Conservation (phyloP, 495 filamentous ascomycete species). For the Aspergillus nanangensis region DNA sequence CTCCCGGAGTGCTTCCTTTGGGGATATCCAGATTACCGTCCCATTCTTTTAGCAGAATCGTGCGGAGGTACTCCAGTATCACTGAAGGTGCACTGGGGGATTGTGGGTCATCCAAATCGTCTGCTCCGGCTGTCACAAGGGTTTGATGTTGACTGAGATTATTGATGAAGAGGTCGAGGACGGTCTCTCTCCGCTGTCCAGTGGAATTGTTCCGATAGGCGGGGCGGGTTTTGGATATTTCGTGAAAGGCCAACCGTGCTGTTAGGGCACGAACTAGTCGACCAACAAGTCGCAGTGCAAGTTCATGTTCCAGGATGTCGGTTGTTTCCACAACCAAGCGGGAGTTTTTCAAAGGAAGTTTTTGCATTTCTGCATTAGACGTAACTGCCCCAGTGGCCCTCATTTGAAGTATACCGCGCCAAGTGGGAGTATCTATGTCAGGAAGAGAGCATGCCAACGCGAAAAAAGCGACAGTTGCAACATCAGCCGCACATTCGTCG, state of each 20-base stretch:
- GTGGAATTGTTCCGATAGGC: slow-evolving; percentile 26
- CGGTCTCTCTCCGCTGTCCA: slow-evolving; percentile 25
- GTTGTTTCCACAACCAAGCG: slow-evolving; percentile 33
- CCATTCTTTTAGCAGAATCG: slow-evolving; percentile 73
- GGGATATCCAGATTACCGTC: slow-evolving; percentile 66
- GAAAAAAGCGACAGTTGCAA: slow-evolving; percentile 53
- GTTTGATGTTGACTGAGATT: slow-evolving; percentile 34
- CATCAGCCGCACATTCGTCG: slow-evolving; percentile 53
- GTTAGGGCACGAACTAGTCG: slow-evolving; percentile 52
- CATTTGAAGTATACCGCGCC: slow-evolving; percentile 47
- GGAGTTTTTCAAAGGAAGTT: slow-evolving; percentile 23
- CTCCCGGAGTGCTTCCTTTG: slow-evolving; percentile 62
- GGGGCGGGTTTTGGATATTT: slow-evolving; percentile 44
- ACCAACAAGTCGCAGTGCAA: slow-evolving; percentile 51
- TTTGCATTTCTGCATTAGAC: slow-evolving; percentile 37
- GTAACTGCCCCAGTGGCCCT: slow-evolving; percentile 50
- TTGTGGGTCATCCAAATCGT: slow-evolving; percentile 21
- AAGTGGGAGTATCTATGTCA: slow-evolving; percentile 37
- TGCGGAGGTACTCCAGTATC: slow-evolving; percentile 76
- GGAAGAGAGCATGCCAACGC: slow-evolving; percentile 51
- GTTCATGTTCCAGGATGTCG: slow-evolving; percentile 58
- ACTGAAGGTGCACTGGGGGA: slow-evolving; percentile 39
- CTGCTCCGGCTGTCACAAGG: slow-evolving; percentile 24
- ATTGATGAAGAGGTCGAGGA: slow-evolving; percentile 36
- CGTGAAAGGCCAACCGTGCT: slow-evolving; percentile 46